Evolutionary conservation across 2,329 filamentous ascomycete genomes (phyloP), one percentile per base, ranked within the genome.

Genomic region (Colletotrichum sp.): DNA sequence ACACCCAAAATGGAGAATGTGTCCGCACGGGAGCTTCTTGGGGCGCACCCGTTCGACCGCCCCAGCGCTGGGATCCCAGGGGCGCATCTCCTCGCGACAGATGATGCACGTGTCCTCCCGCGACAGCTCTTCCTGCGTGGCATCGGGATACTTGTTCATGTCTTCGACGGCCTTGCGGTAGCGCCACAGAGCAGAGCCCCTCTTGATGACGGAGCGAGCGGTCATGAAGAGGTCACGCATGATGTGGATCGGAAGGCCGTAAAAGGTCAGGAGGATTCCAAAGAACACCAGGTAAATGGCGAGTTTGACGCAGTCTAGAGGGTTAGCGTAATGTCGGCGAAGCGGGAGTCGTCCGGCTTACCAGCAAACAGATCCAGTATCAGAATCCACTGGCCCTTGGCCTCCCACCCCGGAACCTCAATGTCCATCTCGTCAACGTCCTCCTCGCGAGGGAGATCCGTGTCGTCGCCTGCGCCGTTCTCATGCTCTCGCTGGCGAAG

Each of bases 81-180:
- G 92, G 39, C 92, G 92, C 97, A 99, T 99, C 78, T 98, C 95
- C 83, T 99, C 97, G 76, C 97, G 93, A 84, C 97, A 99, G 71
- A 99, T 98, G 80, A 99, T 99, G 84, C 97, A 99, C 4, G 97
- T 98, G 81, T 98, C 95, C 83, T 98, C 96, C 65, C 95, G 90
- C 32, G 89, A 88, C 28, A 99, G 91, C 78, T 99, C 96, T 79
- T 98, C 95, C 3, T 91, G 90, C 2, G 95, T 98, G 2, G 97
- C 97, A 83, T 99, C 97, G 6, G 95, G 94, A 82, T 98, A 99
- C 76, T 92, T 92, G 82, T 98, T 97, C 96, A 99, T 99, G 82
- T 99, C 95, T 79, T 94, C 91, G 4, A 98, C 96, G 4, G 97
- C 97, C 81, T 95, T 95, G 73, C 96, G 93, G 83, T 99, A 99